phyloP scores from a whole-genome alignment of 1,139 yeast species.

The Lodderomyces orthopsilosis region DNA sequence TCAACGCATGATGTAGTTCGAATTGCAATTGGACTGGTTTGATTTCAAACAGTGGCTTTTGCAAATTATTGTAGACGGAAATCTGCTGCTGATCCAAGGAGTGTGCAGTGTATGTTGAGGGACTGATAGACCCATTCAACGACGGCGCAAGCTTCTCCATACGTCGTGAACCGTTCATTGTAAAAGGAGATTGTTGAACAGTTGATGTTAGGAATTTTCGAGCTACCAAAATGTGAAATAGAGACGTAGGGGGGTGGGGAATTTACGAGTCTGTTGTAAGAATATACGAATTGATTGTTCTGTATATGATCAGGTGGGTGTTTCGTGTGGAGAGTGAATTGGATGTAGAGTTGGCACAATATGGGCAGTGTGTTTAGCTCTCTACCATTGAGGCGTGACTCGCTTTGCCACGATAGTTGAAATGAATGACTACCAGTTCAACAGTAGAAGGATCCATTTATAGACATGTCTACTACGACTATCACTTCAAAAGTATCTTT shows the following conservation, averaged over 20 bases:
- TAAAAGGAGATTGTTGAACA: not conserved
- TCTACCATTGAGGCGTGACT: not conserved
- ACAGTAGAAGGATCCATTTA: too few species aligned
- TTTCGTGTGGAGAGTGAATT: too few species aligned
- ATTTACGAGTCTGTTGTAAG: too few species aligned
- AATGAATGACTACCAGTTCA: not conserved
- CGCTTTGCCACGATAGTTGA: not conserved
- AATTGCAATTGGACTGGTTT: slow-evolving; percentile 46
- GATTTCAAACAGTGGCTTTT: slow-evolving; percentile 30
- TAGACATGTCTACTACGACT: too few species aligned
- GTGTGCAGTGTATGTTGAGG: slow-evolving; percentile 14
- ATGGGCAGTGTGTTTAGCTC: too few species aligned
- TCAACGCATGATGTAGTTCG: slow-evolving; percentile 27
- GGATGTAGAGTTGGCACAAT: too few species aligned
- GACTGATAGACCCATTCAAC: slow-evolving; percentile 4
- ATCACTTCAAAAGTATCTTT: too few species aligned
- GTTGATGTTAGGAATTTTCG: not conserved
- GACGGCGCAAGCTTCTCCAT: slow-evolving; percentile 3
- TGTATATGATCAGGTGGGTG: too few species aligned
- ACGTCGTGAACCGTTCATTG: not conserved
- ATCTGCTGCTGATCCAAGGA: slow-evolving; percentile 14
- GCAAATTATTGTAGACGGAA: slow-evolving; percentile 14
- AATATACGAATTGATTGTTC: too few species aligned
- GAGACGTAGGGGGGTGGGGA: too few species aligned
- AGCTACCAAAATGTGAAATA: not conserved